These are phyloP conservation scores for Hylodesmum podocarpum DNA, from an alignment of 306 rosid species.

Conservation along the genomic window DNA sequence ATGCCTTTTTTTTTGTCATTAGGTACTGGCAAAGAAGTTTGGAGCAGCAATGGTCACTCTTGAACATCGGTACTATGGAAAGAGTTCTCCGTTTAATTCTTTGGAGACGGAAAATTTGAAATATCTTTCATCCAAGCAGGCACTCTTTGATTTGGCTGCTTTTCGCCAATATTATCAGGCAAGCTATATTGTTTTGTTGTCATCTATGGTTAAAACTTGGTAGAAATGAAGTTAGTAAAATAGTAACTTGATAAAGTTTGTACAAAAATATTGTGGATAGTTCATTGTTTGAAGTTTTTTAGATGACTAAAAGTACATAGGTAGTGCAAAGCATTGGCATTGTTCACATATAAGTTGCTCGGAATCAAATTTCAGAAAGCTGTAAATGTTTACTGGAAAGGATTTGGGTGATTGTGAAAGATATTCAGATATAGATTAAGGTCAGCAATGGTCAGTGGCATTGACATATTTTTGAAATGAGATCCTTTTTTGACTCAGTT, in stretches of 20 bases:
- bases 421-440: background rate
- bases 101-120: slow-evolving; percentile 72
- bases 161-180: slow-evolving; percentile 89
- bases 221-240: background rate
- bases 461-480: background rate
- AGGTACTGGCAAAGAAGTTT: slow-evolving; percentile 94
- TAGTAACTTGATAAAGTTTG: background rate
- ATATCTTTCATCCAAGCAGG: slow-evolving; percentile 94
- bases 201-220: background rate
- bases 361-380: background rate
- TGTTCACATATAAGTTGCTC: slow-evolving; percentile 16
- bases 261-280: background rate
- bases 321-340: background rate
- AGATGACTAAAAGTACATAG: background rate
- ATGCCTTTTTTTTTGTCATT: slow-evolving; percentile 2
- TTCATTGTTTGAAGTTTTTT: background rate
- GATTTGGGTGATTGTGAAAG: slow-evolving; percentile 2
- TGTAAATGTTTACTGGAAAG: slow-evolving; percentile 9
- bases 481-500: background rate
- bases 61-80: slow-evolving; percentile 97
- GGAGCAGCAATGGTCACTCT: slow-evolving; percentile 93
- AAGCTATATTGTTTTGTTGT: slow-evolving; percentile 19
- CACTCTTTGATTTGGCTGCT: slow-evolving; percentile 86
- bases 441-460: background rate
- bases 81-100: slow-evolving; percentile 76